Base-by-base conservation (phyloP, 441 rosid genomes). In the Capsella rubella region DNA sequence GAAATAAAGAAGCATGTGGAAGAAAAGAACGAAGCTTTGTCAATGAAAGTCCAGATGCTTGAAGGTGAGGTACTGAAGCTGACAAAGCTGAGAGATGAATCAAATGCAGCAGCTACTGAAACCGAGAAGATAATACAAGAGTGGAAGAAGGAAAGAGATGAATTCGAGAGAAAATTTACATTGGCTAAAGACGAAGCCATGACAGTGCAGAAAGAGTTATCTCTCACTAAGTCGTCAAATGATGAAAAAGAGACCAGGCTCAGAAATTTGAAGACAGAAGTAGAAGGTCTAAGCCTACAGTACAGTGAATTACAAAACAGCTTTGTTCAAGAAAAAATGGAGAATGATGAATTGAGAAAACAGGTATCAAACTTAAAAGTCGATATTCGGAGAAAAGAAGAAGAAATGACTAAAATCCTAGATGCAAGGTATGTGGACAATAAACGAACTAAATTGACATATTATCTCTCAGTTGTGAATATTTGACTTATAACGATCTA, bases 111-210 rank as follows among this genome's bases (percentile, higher is more conserved):
- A 56, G 77, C 59, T 62, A 78, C 77, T 46, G 89, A 87, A 79
- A 80, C 84, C 31, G 82, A 84, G 75, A 76, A 71, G 78, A 73
- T 79, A 45, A 61, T 71, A 68, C 81, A 82, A 70, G 83, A 78
- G 67, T 87, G 89, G 92, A 81, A 78, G 25, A 82, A 61, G 32
- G 95, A 87, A 72, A 86, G 80, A 77, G 83, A 87, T 46, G 90
- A 84, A 55, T 29, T 84, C 68, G 83, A 82, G 86, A 84, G 63
- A 56, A 83, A 79, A 21, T 56, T 75, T 64, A 59, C 78, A 43
- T 80, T 74, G 50, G 88, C 84, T 39, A 87, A 81, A 84, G 81
- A 79, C 51, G 88, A 89, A 72, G 85, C 85, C 37, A 86, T 82
- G 68, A 85, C 79, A 73, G 69, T 74, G 4, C 82, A 82, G 58